These are phyloP conservation scores for Ophiocordyceps camponoti-leonardi DNA, from an alignment of 2,329 filamentous ascomycete genomes.

Conservation along the genomic window DNA sequence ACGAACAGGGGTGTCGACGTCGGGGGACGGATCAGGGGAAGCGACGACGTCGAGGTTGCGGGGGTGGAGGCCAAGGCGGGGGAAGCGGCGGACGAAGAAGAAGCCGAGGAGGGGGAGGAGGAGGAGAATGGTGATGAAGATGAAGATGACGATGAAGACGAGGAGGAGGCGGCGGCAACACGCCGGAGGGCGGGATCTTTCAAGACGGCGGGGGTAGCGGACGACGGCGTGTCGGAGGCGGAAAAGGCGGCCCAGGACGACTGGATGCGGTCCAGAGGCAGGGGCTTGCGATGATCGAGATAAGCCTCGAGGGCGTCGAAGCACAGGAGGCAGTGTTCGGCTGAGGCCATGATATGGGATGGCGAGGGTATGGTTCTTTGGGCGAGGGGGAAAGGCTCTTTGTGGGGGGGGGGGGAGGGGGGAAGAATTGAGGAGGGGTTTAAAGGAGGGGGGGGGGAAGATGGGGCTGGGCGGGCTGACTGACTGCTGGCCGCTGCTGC, in stretches of 20 bases:
- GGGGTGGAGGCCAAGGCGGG: conserved; percentile 26
- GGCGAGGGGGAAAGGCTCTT: too few species aligned
- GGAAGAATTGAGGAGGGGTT: too few species aligned
- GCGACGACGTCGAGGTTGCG: conserved; percentile 25
- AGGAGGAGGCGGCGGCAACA: conserved; percentile 19
- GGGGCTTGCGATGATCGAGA: conserved; percentile 51
- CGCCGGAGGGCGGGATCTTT: conserved; percentile 26
- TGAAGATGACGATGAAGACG: conserved; percentile 13
- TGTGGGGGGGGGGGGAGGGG: not conserved
- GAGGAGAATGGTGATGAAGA: conserved; percentile 13
- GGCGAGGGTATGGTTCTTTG: not conserved
- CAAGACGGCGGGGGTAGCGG: conserved; percentile 3
- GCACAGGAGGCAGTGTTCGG: conserved; percentile 78
- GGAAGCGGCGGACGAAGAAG: conserved; percentile 13
- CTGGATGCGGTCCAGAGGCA: conserved; percentile 53
- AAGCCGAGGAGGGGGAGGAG: conserved; percentile 18
- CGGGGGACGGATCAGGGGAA: conserved; percentile 11
- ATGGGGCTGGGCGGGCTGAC: too few species aligned
- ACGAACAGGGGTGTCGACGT: conserved; percentile 67
- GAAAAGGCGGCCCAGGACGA: conserved; percentile 36
- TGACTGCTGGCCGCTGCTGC: too few species aligned
- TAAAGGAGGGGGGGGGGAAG: too few species aligned
- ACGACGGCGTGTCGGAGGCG: conserved; percentile 2
- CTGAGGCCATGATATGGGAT: conserved; percentile 52
- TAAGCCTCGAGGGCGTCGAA: conserved; percentile 73